Conservation (phyloP, 495 filamentous ascomycete species). For the Penicillium coprophilum region DNA sequence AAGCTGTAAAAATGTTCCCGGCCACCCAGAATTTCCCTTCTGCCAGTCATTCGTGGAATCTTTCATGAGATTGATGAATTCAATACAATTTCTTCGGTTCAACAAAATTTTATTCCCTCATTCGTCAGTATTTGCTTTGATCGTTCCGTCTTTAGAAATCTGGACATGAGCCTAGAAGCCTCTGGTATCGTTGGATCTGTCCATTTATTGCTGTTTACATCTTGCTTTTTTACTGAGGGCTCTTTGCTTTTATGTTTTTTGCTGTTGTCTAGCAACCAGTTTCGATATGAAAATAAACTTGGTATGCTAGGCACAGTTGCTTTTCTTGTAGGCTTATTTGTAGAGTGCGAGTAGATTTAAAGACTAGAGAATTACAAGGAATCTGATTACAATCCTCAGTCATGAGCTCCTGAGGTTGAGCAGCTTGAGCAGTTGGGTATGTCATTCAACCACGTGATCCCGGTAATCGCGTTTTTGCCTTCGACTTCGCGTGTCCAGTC, state of each 20-base stretch:
- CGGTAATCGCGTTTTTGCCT: constrained; percentile 7
- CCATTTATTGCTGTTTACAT: constrained; percentile 23
- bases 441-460: constrained; percentile 16
- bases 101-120: constrained; percentile 31
- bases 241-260: constrained; percentile 15
- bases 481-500: constrained; percentile 23
- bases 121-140: constrained; percentile 20
- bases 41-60: constrained; percentile 39
- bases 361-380: not conserved
- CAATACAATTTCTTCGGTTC: constrained; percentile 50
- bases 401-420: too few relatives aligned
- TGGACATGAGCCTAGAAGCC: not conserved
- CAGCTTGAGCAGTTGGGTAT: not conserved
- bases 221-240: constrained; percentile 21
- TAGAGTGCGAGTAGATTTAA: not conserved
- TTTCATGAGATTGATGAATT: constrained; percentile 54
- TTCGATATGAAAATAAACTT: constrained; percentile 41
- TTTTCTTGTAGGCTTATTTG: not conserved
- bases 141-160: constrained; percentile 23
- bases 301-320: constrained; percentile 25
- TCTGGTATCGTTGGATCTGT: constrained; percentile 24
- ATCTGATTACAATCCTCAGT: not conserved
- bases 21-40: constrained; percentile 35
- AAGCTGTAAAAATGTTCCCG: constrained; percentile 75
- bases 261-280: constrained; percentile 30